Evolutionary conservation across 345 rosid species (phyloP), one percentile per base, ranked within the genome.

Genomic region (Corchorus olitorius): DNA sequence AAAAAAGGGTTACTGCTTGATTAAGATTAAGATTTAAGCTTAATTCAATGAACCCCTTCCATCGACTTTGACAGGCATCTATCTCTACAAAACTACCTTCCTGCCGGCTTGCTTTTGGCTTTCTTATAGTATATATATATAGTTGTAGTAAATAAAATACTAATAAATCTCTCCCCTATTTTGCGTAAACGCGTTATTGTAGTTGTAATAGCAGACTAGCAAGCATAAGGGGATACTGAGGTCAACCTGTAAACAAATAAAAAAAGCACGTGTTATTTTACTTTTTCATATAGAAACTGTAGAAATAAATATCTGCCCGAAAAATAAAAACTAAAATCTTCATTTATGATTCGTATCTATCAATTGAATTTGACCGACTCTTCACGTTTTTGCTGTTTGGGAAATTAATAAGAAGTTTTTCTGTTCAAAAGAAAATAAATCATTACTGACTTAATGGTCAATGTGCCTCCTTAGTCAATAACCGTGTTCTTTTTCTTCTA

Each of bases 231-330:
- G 1, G 77, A 75, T 8, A 3, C 77, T 2, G 62, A 66, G 64
- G 83, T 84, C 86, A 87, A 70, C 81, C 94, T 90, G 87, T 72
- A 83, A 14, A 54, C 33, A 49, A n/a, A 41, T 8, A 11, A 76
- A 73, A 27, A 35, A 53, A 39, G 27, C 61, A 56, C 71, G 64
- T 70, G 62, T 73, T 43, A 65, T 3, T 43, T 54, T 39, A 22
- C 52, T 6, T 33, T 6, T 53, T 6, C 20, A 45, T 6, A 5
- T 6, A 9, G 48, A 45, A 27, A 27, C 27, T 27, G 1, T 27
- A 27, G 27, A 27, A 27, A 27, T 27, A 27, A 27, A 27, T 27
- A 27, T 27, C 27, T 27, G 27, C 27, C 27, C 27, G 27, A 27
- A 27, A 27, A 27, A 27, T 0, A 27, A 27, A 27, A 41, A 41